A percentile compares a stretch with the other conserved stretches of the same genome.
Conservation (phyloP, 1,284 basidiomycete genomes). For the Pseudozyma tsukubaensis region DNA sequence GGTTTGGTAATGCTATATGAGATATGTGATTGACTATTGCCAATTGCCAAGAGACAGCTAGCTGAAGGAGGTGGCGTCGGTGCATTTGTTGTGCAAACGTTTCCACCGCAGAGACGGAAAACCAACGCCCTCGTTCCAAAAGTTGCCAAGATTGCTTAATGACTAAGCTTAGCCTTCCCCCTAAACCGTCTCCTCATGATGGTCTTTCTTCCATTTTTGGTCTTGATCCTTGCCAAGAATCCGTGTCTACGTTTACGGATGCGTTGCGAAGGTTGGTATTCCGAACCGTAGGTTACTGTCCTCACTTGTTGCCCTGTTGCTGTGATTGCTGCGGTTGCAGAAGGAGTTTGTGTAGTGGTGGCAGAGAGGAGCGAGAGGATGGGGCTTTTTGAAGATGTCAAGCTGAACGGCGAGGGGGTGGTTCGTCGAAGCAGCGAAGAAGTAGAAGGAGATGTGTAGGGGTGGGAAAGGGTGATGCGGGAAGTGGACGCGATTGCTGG, state of each 20-base stretch:
- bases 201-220: constrained; percentile 76
- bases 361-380: constrained; percentile 12
- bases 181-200: constrained; percentile 69
- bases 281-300: constrained; percentile 73
- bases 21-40: no score
- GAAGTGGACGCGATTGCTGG: constrained; percentile 17
- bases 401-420: background rate
- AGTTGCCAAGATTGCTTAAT: constrained; percentile 11
- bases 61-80: no score
- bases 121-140: no score
- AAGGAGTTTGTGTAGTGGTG: background rate
- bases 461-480: background rate
- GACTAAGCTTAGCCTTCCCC: constrained; percentile 49
- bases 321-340: background rate
- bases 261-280: constrained; percentile 89
- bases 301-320: constrained; percentile 9
- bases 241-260: constrained; percentile 89
- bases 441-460: background rate
- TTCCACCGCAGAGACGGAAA: no score
- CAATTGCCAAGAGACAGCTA: no score
- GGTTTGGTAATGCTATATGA: no score
- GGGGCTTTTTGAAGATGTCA: background rate
- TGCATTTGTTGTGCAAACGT: no score
- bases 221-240: constrained; percentile 79
- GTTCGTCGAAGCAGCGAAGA: constrained; percentile 1